Conservation (phyloP, 2,329 filamentous ascomycete species). For the Stylonectria norvegica region DNA sequence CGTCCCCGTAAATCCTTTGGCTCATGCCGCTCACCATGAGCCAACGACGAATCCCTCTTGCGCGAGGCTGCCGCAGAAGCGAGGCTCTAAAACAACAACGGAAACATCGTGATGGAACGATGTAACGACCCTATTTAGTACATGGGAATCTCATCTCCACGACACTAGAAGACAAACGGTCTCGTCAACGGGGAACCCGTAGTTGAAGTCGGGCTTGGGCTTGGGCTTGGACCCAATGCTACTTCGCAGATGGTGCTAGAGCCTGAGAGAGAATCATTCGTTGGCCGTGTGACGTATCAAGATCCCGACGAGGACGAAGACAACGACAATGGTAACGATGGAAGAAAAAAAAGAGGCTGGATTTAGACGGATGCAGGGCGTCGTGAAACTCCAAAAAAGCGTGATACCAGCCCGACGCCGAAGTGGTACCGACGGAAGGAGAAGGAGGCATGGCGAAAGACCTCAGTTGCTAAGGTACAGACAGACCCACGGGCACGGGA, state of each 20-base stretch:
- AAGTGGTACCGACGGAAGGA: background rate
- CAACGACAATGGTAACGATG: slow-evolving; percentile 3
- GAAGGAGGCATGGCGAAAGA: slow-evolving; percentile 16
- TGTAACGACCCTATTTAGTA: slow-evolving; percentile 14
- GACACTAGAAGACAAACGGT: slow-evolving; percentile 1
- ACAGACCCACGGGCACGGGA: background rate
- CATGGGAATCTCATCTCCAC: background rate
- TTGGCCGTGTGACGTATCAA: background rate
- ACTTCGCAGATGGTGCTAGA: slow-evolving; percentile 1
- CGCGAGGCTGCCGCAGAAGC: slow-evolving; percentile 13
- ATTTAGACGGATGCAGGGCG: slow-evolving; percentile 7
- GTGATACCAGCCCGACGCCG: background rate
- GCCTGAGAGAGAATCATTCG: background rate
- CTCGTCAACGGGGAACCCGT: slow-evolving; percentile 19
- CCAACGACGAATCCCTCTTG: slow-evolving; percentile 1
- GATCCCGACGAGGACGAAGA: slow-evolving; percentile 1
- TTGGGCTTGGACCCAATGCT: too few species aligned
- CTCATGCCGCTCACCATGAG: background rate
- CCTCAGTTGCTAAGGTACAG: too few species aligned
- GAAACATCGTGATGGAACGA: slow-evolving; percentile 14
- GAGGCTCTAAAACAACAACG: slow-evolving; percentile 15
- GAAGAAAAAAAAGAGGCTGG: slow-evolving; percentile 7
- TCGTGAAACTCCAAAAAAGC: background rate
- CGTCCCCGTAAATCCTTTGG: background rate
- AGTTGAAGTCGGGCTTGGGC: too few species aligned